Conservation (phyloP, 495 filamentous ascomycete genomes). For the Xylaria castorea region DNA sequence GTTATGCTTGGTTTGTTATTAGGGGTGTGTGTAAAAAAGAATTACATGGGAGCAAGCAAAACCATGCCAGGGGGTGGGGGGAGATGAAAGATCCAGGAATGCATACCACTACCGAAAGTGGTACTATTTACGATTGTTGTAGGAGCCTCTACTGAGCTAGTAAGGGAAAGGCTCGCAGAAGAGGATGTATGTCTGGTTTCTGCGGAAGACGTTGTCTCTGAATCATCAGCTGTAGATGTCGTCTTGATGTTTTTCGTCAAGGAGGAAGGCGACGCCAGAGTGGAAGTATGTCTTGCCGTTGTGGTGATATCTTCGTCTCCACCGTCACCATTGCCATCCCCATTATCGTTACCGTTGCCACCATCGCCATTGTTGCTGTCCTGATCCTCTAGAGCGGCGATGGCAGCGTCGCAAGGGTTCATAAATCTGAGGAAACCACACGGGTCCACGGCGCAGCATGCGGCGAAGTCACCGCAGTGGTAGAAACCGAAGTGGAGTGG, state of each 20-base stretch:
- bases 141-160: neutral
- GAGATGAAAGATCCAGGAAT: neutral
- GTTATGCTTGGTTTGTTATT: neutral
- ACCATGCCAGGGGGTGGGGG: neutral
- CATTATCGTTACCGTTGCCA: neutral
- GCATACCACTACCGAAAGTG: neutral
- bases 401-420: constrained; percentile 10
- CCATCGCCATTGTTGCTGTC: neutral
- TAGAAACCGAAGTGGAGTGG: constrained; percentile 25
- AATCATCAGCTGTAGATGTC: neutral
- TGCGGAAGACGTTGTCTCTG: neutral
- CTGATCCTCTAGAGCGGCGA: neutral
- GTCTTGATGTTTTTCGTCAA: neutral
- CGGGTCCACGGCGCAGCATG: constrained; percentile 36
- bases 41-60: neutral
- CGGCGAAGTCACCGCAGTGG: constrained; percentile 30
- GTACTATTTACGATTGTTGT: neutral
- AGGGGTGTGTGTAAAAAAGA: neutral
- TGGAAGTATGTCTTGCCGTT: neutral
- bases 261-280: neutral
- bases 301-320: constrained; percentile 1
- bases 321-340: neutral
- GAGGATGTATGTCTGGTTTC: neutral
- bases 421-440: constrained; percentile 10
- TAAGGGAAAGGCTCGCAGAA: neutral